A percentile compares a stretch with the other conserved stretches of the same genome.
Evolutionary conservation across 345 rosid species (phyloP).

Genomic region (Eucalyptus coolabah): DNA sequence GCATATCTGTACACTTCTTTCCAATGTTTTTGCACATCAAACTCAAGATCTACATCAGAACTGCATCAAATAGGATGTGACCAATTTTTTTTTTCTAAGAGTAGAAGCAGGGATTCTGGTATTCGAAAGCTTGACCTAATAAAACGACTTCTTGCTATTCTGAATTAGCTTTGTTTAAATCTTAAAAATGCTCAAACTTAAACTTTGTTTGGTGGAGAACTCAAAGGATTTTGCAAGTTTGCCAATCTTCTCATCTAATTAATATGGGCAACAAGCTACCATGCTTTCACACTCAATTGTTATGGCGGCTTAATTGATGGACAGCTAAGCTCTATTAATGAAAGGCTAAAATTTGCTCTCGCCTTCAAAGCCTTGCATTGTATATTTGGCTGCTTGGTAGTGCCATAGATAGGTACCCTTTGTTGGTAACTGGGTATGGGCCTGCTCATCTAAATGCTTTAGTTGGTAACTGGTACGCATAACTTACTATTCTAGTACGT

Average conservation of each 20-base stretch:
- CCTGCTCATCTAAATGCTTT: not conserved
- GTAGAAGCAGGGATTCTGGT: not conserved
- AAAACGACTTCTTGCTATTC: not conserved
- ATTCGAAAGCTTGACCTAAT: not conserved
- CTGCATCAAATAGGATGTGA: not conserved
- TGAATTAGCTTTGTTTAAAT: not conserved
- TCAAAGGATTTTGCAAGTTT: not conserved
- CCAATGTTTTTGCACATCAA: not conserved
- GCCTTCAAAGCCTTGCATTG: not conserved
- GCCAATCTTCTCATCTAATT: not conserved
- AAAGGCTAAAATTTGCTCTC: not conserved
- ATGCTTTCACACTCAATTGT: not conserved
- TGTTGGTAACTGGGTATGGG: not conserved
- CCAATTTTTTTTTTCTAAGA: not conserved
- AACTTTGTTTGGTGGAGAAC: not conserved
- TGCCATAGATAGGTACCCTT: not conserved
- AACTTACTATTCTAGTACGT: not conserved
- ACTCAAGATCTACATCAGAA: not conserved
- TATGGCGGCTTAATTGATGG: not conserved
- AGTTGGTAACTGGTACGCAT: not conserved
- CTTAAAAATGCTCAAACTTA: not conserved
- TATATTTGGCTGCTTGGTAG: not conserved
- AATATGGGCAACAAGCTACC: not conserved
- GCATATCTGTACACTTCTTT: not conserved
- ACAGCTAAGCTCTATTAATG: not conserved